A percentile compares a stretch with the other conserved stretches of the same genome.
These are phyloP conservation scores for Pseudocercospora crystallina DNA, from an alignment of 2,329 filamentous ascomycete genomes.

Conservation along the genomic window DNA sequence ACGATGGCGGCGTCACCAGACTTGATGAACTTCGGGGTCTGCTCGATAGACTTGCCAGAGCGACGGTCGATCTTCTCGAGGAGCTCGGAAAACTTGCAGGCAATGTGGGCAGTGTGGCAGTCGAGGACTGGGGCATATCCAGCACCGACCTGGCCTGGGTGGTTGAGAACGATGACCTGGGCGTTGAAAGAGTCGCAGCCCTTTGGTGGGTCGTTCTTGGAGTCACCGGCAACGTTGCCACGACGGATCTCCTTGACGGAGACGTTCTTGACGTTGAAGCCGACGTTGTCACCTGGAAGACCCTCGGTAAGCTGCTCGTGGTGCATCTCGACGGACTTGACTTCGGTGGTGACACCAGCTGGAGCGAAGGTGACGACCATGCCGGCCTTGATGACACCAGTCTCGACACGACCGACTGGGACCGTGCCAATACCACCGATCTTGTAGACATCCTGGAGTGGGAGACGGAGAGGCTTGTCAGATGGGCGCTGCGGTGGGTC, in stretches of 20 bases:
- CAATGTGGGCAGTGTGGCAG: slow-evolving; percentile 99
- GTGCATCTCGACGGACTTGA: slow-evolving; percentile 99
- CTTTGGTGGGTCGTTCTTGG: slow-evolving; percentile 97
- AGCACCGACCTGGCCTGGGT: slow-evolving; percentile 98
- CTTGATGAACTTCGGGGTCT: slow-evolving; percentile 99
- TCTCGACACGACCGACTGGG: slow-evolving; percentile 99
- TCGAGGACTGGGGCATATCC: slow-evolving; percentile 99
- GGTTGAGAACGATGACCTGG: slow-evolving; percentile 99
- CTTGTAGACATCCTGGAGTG: slow-evolving; percentile 99
- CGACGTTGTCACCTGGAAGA: slow-evolving; percentile 99
- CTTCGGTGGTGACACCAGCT: slow-evolving; percentile 99
- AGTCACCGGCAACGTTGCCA: slow-evolving; percentile 99
- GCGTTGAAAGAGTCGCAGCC: slow-evolving; percentile 94
- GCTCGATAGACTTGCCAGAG: slow-evolving; percentile 96
- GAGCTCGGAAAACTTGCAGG: slow-evolving; percentile 99
- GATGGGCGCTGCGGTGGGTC: slow-evolving; percentile 88
- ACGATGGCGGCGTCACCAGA: slow-evolving; percentile 99
- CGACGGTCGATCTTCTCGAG: slow-evolving; percentile 99
- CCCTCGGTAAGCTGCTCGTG: slow-evolving; percentile 97
- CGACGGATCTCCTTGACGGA: slow-evolving; percentile 99
- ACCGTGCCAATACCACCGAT: slow-evolving; percentile 99
- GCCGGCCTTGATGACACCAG: slow-evolving; percentile 82
- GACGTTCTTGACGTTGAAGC: slow-evolving; percentile 99
- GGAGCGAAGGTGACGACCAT: slow-evolving; percentile 99
- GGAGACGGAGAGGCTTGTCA: slow-evolving; percentile 99